Evolutionary conservation across 768 basidiomycete species (phyloP), one percentile per base, ranked within the genome.

Genomic region (Heimioporus sp.): DNA sequence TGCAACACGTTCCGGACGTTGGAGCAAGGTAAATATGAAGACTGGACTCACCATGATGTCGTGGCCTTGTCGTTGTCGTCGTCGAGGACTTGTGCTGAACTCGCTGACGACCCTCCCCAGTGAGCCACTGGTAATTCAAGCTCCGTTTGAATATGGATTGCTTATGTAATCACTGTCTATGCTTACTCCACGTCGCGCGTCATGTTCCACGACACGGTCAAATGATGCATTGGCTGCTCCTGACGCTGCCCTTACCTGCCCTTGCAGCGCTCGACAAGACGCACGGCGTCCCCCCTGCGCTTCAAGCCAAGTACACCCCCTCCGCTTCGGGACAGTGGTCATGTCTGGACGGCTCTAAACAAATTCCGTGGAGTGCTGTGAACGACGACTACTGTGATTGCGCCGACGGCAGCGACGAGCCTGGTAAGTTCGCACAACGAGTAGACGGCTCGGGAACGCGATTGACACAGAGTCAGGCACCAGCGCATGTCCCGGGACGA

Each of bases 311-410:
- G 68, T 91, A 90, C 62, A 68, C 68, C 4, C 77, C 86, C 12
- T 44, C 56, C 19, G 68, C 73, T 7, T 75, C 78, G 20, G 80
- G 76, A 51, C 74, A 69, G 15, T 96, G 92, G 89, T 78, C 72
- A 55, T 97, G 93, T 71, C 71, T 96, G 53, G 87, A 94, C 60
- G 87, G 86, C 19, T 85, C 83, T 0, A 86, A 85, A 62, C 77
- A 81, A 55, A 91, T 98, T 56, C 72, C 85, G 2, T 92, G 86
- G 85, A 70, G 73, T 32, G 83, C 88, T 17, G 85, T 97, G 21
- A 97, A 98, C 67, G 92, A 98, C 64, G 93, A 98, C 69, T 92
- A 85, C 62, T 98, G 94, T 64, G 94, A 98, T 72, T 98, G 94
- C 65, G 76, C 77, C 30, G 94, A 97, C 63, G 93, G 93, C n/a